These are phyloP conservation scores for Metarhizium guizhouense DNA, from an alignment of 2,329 filamentous ascomycete species.

Conservation along the genomic window DNA sequence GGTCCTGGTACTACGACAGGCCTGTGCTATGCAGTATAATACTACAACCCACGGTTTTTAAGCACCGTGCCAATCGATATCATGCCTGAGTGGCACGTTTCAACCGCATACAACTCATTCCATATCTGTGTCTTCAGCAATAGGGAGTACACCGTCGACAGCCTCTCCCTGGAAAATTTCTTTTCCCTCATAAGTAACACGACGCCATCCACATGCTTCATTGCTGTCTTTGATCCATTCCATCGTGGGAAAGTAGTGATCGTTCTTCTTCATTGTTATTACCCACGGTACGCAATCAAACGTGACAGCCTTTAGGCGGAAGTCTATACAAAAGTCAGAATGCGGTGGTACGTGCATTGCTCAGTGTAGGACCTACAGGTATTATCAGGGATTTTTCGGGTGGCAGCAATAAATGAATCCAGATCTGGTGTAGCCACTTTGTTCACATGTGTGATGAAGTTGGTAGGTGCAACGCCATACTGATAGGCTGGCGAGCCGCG, in stretches of 20 bases:
- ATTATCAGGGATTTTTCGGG: slow-evolving; percentile 86
- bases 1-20: slow-evolving; percentile 9
- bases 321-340: slow-evolving; percentile 46
- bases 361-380: slow-evolving; percentile 52
- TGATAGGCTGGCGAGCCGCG: slow-evolving; percentile 78
- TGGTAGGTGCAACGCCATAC: slow-evolving; percentile 88
- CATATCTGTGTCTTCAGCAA: slow-evolving; percentile 34
- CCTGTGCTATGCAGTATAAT: neutral
- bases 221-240: slow-evolving; percentile 58
- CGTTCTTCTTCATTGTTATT: slow-evolving; percentile 99
- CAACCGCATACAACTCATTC: slow-evolving; percentile 19
- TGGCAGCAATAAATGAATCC: slow-evolving; percentile 68
- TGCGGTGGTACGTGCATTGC: neutral
- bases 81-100: neutral
- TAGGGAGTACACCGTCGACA: slow-evolving; percentile 35
- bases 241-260: slow-evolving; percentile 79
- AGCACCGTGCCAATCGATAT: neutral
- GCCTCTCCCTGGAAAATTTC: slow-evolving; percentile 45
- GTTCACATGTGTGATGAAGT: slow-evolving; percentile 96
- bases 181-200: slow-evolving; percentile 52
- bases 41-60: neutral
- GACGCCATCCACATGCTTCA: slow-evolving; percentile 52
- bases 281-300: slow-evolving; percentile 99
- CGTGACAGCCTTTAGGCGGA: slow-evolving; percentile 92
- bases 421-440: slow-evolving; percentile 77